phyloP scores from a whole-genome alignment of 2,329 filamentous ascomycete species.

The Bipolaris zeicola region DNA sequence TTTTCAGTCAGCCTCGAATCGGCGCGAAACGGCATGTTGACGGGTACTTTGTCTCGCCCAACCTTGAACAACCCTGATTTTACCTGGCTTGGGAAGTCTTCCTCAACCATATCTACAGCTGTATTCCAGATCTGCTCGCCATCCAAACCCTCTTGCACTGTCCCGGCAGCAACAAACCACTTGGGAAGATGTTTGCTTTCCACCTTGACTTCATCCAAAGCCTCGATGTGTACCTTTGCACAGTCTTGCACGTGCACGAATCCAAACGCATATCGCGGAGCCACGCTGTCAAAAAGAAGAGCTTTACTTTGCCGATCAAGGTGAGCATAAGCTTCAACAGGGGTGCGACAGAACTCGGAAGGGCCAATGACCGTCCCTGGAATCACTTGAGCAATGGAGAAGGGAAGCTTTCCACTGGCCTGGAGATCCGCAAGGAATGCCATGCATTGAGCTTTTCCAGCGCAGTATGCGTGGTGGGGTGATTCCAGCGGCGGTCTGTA shows the following conservation, averaged over 20 bases:
- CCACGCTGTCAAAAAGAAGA: conserved; percentile 37
- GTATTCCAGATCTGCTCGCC: conserved; percentile 30
- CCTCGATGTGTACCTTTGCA: conserved; percentile 40
- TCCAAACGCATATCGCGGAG: conserved; percentile 42
- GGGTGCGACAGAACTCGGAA: conserved; percentile 34
- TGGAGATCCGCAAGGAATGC: conserved; percentile 26
- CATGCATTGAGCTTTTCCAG: conserved; percentile 45
- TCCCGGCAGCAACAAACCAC: conserved; percentile 38
- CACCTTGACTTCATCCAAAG: conserved; percentile 28
- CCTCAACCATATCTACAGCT: conserved; percentile 29
- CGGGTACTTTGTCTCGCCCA: conserved; percentile 31
- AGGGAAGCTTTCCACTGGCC: conserved; percentile 17
- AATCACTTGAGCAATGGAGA: conserved; percentile 41
- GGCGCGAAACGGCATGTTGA: conserved; percentile 43
- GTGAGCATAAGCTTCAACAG: conserved; percentile 21
- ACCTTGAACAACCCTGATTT: conserved; percentile 27
- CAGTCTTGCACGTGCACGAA: conserved; percentile 44
- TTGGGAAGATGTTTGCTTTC: conserved; percentile 26
- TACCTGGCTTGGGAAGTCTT: conserved; percentile 24
- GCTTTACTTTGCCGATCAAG: conserved; percentile 44
- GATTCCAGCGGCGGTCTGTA: conserved; percentile 37
- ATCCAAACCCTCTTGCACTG: conserved; percentile 24
- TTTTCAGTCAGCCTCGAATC: conserved; percentile 35
- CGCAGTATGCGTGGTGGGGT: conserved; percentile 42
- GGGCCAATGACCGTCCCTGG: conserved; percentile 44